Percentiles rank a stretch among this genome's conserved stretches.
These are phyloP conservation scores for Pezicula carpinea DNA, from an alignment of 2,329 filamentous ascomycete genomes.

Conservation along the genomic window DNA sequence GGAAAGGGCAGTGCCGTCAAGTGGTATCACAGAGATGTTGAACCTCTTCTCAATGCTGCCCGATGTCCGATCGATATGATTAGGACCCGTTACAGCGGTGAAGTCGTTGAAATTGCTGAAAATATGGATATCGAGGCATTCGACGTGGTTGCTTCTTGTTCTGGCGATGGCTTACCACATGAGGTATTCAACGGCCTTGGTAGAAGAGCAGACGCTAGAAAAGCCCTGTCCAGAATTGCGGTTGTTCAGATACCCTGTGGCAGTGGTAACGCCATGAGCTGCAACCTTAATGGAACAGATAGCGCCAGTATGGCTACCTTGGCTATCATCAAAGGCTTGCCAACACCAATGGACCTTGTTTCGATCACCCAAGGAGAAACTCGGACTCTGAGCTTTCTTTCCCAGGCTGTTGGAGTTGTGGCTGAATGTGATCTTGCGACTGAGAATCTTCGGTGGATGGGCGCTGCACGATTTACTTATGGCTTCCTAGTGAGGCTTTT, in stretches of 20 bases:
- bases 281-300: constrained; percentile 81
- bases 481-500: constrained; percentile 77
- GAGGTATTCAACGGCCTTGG: constrained; percentile 94
- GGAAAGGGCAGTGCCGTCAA: constrained; percentile 74
- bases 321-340: constrained; percentile 79
- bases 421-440: constrained; percentile 88
- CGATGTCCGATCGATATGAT: constrained; percentile 71
- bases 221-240: constrained; percentile 71
- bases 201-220: constrained; percentile 67
- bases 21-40: constrained; percentile 69
- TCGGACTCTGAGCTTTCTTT: constrained; percentile 80
- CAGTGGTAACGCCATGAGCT: constrained; percentile 89
- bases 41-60: constrained; percentile 79
- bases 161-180: constrained; percentile 85
- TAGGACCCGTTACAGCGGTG: constrained; percentile 65
- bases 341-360: constrained; percentile 79
- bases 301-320: constrained; percentile 72
- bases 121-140: constrained; percentile 72
- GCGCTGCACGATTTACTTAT: constrained; percentile 75
- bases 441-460: constrained; percentile 92
- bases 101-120: constrained; percentile 73
- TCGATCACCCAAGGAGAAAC: constrained; percentile 78
- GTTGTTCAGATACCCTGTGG: constrained; percentile 88
- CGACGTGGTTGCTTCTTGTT: constrained; percentile 84
- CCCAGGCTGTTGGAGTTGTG: constrained; percentile 83